These are phyloP conservation scores for Manihot esculenta DNA, from an alignment of 441 rosid species.

Conservation along the genomic window DNA sequence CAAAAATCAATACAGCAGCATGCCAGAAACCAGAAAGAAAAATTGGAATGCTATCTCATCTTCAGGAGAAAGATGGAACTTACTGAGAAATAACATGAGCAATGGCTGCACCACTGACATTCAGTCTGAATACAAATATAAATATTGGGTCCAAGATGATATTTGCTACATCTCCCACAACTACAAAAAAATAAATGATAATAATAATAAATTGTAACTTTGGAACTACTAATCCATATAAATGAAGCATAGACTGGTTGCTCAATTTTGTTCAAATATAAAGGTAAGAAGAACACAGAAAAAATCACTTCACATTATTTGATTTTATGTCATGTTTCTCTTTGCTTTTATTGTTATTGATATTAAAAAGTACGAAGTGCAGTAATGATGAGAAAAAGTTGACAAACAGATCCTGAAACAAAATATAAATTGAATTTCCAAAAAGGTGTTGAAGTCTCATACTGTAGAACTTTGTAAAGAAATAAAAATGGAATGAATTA, in stretches of 20 bases:
- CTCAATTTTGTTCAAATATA: not conserved
- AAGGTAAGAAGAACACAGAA: not conserved
- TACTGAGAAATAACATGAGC: constrained; percentile 64
- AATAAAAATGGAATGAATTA: not conserved
- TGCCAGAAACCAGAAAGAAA: not conserved
- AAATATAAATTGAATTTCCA: not conserved
- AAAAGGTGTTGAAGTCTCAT: not conserved
- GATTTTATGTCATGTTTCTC: not conserved
- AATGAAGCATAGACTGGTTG: not conserved
- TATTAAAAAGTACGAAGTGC: not conserved
- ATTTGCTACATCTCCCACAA: constrained; percentile 44
- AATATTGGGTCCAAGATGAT: constrained; percentile 50
- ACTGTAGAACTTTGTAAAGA: not conserved
- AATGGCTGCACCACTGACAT: constrained; percentile 58
- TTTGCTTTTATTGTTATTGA: not conserved
- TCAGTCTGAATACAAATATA: constrained; percentile 44
- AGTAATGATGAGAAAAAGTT: not conserved
- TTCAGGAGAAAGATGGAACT: constrained; percentile 27
- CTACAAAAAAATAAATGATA: constrained; percentile 25
- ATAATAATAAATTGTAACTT: not conserved
- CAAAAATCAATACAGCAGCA: not conserved
- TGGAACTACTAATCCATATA: not conserved
- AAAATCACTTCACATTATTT: too few species aligned
- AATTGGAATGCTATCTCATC: not conserved
- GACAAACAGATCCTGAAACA: not conserved